Evolutionary conservation across 2,329 filamentous ascomycete species (phyloP).

Genomic region (Raffaelea deltoideospora): DNA sequence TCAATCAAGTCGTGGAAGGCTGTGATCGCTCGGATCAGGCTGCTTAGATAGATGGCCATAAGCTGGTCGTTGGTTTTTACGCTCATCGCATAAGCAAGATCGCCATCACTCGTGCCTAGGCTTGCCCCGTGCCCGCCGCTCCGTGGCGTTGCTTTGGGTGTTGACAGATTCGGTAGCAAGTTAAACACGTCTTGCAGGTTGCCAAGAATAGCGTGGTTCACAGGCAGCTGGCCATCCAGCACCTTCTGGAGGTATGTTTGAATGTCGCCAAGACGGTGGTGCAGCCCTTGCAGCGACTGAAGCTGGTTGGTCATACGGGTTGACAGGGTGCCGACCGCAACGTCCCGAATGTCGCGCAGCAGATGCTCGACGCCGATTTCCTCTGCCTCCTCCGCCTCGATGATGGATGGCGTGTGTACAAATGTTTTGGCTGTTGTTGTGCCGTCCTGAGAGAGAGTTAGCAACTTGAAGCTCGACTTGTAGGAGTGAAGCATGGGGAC

Average conservation of each 20-base stretch:
- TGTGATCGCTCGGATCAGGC: slow-evolving; percentile 91
- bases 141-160: slow-evolving; percentile 37
- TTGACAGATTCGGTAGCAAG: slow-evolving; percentile 86
- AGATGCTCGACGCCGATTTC: slow-evolving; percentile 98
- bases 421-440: slow-evolving; percentile 96
- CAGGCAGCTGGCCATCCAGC: slow-evolving; percentile 76
- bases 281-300: slow-evolving; percentile 89
- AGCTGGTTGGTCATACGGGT: slow-evolving; percentile 96
- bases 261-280: slow-evolving; percentile 88
- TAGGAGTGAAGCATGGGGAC: slow-evolving; percentile 2
- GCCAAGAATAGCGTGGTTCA: slow-evolving; percentile 94
- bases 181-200: slow-evolving; percentile 99
- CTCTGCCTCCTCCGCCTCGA: slow-evolving; percentile 97
- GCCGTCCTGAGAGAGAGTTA: slow-evolving; percentile 52
- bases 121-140: slow-evolving; percentile 29
- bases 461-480: slow-evolving; percentile 1
- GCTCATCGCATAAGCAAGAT: slow-evolving; percentile 91
- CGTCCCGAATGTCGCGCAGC: slow-evolving; percentile 92
- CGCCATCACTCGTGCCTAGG: slow-evolving; percentile 52
- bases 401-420: slow-evolving; percentile 94
- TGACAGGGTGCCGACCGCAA: slow-evolving; percentile 90
- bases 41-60: slow-evolving; percentile 95
- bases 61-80: slow-evolving; percentile 99
- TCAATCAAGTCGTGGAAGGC: slow-evolving; percentile 98
- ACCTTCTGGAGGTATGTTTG: slow-evolving; percentile 93